A percentile compares a stretch with the other conserved stretches of the same genome.
These are phyloP conservation scores for Juglanconis oblonga DNA, from an alignment of 2,329 filamentous ascomycete genomes.

Conservation along the genomic window DNA sequence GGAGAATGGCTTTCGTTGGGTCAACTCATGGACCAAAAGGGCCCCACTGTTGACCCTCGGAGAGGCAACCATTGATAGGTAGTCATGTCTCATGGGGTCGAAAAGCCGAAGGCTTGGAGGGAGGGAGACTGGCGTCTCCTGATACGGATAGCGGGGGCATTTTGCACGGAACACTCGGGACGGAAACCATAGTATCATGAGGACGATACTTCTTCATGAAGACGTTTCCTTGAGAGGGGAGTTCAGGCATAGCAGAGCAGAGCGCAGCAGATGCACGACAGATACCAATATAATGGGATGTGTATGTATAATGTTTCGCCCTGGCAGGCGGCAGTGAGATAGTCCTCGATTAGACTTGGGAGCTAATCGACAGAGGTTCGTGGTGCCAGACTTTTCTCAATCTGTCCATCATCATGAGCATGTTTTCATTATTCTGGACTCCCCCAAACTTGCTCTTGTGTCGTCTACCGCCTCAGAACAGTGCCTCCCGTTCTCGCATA, in stretches of 20 bases:
- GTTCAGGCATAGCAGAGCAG: conserved; percentile 15
- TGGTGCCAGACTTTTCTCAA: background rate
- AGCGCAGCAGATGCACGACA: conserved; percentile 3
- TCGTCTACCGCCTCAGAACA: background rate
- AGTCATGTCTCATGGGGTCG: too few species aligned
- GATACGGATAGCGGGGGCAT: background rate
- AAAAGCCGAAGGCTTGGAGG: background rate
- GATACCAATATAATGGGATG: conserved; percentile 20
- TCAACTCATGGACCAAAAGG: background rate
- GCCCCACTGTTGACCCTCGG: background rate
- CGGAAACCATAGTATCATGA: background rate
- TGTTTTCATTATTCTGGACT: background rate
- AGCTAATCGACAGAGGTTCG: background rate
- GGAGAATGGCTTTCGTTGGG: background rate
- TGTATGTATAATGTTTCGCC: conserved; percentile 35
- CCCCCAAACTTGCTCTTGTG: background rate
- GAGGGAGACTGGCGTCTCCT: background rate
- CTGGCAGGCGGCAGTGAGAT: background rate
- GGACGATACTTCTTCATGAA: background rate
- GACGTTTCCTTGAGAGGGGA: background rate
- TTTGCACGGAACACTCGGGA: background rate
- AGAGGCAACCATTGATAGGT: too few species aligned
- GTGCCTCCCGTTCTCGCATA: background rate
- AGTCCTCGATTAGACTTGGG: conserved; percentile 19
- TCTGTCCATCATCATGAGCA: background rate